Evolutionary conservation across 2,329 filamentous ascomycete species (phyloP).

Genomic region (Beauveria caledonica): DNA sequence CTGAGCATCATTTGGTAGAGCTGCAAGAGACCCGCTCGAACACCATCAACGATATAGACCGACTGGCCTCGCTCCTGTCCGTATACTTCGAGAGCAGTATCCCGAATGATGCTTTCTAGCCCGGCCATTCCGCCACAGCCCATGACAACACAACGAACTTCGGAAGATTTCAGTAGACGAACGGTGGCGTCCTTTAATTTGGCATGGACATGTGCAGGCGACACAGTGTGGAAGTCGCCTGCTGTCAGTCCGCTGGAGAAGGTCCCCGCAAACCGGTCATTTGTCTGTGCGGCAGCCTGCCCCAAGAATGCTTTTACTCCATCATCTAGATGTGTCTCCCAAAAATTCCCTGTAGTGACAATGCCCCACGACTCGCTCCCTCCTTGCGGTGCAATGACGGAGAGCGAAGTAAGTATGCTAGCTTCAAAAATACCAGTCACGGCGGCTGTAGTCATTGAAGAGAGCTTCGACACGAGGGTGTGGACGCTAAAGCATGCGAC

Average conservation of each 20-base stretch:
- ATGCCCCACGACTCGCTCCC: slow-evolving; percentile 62
- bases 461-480: slow-evolving; percentile 58
- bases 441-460: slow-evolving; percentile 22
- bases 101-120: slow-evolving; percentile 66
- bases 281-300: slow-evolving; percentile 24
- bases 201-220: slow-evolving; percentile 52
- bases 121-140: slow-evolving; percentile 91
- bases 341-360: slow-evolving; percentile 77
- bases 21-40: slow-evolving; percentile 59
- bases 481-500: slow-evolving; percentile 87
- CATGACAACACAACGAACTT: slow-evolving; percentile 64
- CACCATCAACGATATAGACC: slow-evolving; percentile 71
- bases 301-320: slow-evolving; percentile 62
- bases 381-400: slow-evolving; percentile 27
- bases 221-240: slow-evolving; percentile 65
- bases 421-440: slow-evolving; percentile 76
- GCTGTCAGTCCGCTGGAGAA: slow-evolving; percentile 75
- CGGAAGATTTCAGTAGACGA: slow-evolving; percentile 48
- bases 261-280: slow-evolving; percentile 63
- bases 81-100: slow-evolving; percentile 56
- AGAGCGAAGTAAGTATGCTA: slow-evolving; percentile 57
- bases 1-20: slow-evolving; percentile 47
- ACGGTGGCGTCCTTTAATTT: slow-evolving; percentile 64
- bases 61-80: slow-evolving; percentile 47
- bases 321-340: slow-evolving; percentile 62